A percentile compares a stretch with the other conserved stretches of the same genome.
These are phyloP conservation scores for Gymnopilus junonius DNA, from an alignment of 768 basidiomycete species.

Conservation along the genomic window DNA sequence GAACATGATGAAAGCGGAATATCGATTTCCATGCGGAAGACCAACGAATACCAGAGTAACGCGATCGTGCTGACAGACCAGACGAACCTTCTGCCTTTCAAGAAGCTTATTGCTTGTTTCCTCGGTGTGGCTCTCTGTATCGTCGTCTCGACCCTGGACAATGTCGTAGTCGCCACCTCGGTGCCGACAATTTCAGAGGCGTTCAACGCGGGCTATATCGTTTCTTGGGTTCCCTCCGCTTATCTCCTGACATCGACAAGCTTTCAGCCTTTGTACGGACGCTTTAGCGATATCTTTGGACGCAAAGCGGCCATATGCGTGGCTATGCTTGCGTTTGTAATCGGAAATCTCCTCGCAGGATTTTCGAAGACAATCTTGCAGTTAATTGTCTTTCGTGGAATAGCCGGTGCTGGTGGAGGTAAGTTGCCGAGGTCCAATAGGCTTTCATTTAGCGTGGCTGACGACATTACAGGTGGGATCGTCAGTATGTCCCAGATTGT, in stretches of 20 bases:
- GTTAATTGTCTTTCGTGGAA: conserved; percentile 69
- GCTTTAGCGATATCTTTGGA: conserved; percentile 70
- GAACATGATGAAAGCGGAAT: not conserved
- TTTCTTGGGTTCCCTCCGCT: conserved; percentile 75
- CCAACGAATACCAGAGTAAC: not conserved
- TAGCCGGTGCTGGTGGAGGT: conserved; percentile 73
- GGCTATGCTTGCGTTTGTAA: conserved; percentile 63
- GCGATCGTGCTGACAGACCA: conserved; percentile 57
- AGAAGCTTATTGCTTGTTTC: conserved; percentile 66
- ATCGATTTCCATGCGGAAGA: not conserved
- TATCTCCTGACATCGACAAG: conserved; percentile 72
- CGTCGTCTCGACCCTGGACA: conserved; percentile 66
- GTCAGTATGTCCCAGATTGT: conserved; percentile 73
- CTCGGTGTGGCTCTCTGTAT: conserved; percentile 63
- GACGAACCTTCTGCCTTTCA: conserved; percentile 73
- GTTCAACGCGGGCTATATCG: conserved; percentile 66
- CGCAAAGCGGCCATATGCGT: conserved; percentile 62
- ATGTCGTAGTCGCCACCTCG: conserved; percentile 75
- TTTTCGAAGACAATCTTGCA: conserved; percentile 67
- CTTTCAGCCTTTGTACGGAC: conserved; percentile 65
- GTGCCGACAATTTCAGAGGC: conserved; percentile 68
- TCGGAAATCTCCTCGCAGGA: conserved; percentile 67
- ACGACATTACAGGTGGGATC: conserved; percentile 49
- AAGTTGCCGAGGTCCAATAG: conserved; percentile 1
- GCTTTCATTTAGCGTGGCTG: too few relatives aligned